Base-by-base conservation (phyloP, 352 stramenopile species). In the Globisporangium ultimum region DNA sequence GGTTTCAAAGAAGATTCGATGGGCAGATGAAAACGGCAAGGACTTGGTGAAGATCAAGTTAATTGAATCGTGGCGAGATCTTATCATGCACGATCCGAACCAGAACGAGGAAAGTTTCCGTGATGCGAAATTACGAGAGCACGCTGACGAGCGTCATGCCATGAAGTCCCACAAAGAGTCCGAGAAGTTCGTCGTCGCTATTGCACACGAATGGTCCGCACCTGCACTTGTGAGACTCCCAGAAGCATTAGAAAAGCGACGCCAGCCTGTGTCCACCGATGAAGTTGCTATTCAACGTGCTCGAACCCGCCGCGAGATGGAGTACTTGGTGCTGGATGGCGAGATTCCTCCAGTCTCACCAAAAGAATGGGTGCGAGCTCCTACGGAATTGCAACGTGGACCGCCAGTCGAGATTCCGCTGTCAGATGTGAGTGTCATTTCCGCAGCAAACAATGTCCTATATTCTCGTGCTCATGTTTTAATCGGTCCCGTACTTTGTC, bases 61-160 rank as follows among this genome's bases (percentile, higher is more conserved):
- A 15, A 95, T 95, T 41, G 85, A 95, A 61, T 95, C 85, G 18
- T 95, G 85, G 85, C 75, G 85, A 18, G 85, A 95, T 48, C 71
- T 88, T 57, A 76, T 93, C 42, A 68, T 84, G 24, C 68, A 87
- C 47, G 71, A 84, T 15, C 64, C 74, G 2, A 69, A 60, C 53
- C 67, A 84, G 53, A 76, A 86, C 56, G 84, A 93, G 11, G 74
- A 88, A 50, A 81, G 72, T 49, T 95, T 95, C 58, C 84, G 84
- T 41, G 81, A 91, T 54, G 85, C 85, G 24, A 95, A 93, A 65
- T 71, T 95, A 51, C 85, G 85, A 15, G 85, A 95, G 53, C 85
- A 95, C 48, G 85, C 85, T 21, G 82, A 87, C 41, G 85, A 95
- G 48, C 78, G 81, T 0, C 71, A 78, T 58, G 73, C 70, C 24